A percentile compares a stretch with the other conserved stretches of the same genome.
Evolutionary conservation across 129 eudicot genomes (phyloP).

Genomic region (Chrysanthemum makinoi): DNA sequence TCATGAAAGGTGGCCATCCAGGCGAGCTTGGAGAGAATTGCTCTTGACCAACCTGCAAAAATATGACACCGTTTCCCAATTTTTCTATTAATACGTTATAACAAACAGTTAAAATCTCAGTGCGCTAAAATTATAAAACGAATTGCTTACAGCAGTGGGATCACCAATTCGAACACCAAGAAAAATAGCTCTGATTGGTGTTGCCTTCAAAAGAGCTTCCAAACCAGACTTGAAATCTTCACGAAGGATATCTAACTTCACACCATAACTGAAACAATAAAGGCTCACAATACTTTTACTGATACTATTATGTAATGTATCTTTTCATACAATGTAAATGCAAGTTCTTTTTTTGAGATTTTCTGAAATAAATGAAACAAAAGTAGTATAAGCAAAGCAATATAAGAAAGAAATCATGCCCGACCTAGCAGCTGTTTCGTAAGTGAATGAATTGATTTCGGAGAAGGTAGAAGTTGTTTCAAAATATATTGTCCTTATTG

Average conservation of each 20-base stretch:
- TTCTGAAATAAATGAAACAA: background rate
- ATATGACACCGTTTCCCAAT: background rate
- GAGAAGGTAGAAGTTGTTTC: constrained; percentile 79
- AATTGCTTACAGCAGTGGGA: constrained; percentile 78
- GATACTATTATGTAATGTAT: background rate
- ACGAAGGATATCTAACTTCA: constrained; percentile 83
- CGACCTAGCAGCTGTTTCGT: constrained; percentile 67
- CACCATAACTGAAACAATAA: constrained; percentile 58
- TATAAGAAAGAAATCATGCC: constrained; percentile 14
- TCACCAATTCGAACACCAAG: constrained; percentile 97
- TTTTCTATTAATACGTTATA: background rate
- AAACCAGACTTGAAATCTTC: constrained; percentile 89
- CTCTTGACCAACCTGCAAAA: constrained; percentile 87
- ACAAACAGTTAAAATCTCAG: background rate
- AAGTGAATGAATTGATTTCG: constrained; percentile 93
- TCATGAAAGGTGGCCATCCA: constrained; percentile 99
- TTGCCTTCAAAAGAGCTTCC: constrained; percentile 77
- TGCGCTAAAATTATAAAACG: background rate
- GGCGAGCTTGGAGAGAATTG: constrained; percentile 97
- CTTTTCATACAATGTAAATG: too few species aligned
- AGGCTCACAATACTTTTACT: constrained; percentile 1
- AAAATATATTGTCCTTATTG: constrained; percentile 81
- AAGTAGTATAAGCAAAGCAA: constrained; percentile 4
- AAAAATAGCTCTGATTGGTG: constrained; percentile 82
- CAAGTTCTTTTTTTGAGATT: too few species aligned